Percentiles rank a stretch among this genome's conserved stretches.
Evolutionary conservation across 805 yeast genomes (phyloP).

Genomic region (Lipomyces sp.): DNA sequence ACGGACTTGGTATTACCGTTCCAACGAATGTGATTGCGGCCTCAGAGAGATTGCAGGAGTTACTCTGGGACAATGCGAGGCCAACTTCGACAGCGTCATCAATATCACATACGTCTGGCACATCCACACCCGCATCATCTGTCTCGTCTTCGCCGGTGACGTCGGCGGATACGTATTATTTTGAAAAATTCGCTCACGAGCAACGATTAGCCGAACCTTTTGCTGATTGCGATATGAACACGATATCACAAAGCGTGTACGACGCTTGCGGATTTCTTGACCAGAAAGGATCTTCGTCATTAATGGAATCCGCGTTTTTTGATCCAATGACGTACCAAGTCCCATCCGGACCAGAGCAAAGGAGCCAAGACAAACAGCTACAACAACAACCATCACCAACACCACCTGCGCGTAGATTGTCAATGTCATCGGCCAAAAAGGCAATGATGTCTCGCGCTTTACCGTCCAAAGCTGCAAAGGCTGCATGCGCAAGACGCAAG

Average conservation of each 20-base stretch:
- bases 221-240: neutral
- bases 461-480: neutral
- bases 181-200: neutral
- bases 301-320: neutral
- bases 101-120: constrained; percentile 11
- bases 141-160: constrained; percentile 23
- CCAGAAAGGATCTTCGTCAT: neutral
- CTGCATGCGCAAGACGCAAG: neutral
- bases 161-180: neutral
- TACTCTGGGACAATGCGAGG: constrained; percentile 6
- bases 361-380: neutral
- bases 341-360: neutral
- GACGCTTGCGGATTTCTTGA: neutral
- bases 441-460: constrained; percentile 2
- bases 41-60: constrained; percentile 26
- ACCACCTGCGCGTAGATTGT: neutral
- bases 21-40: constrained; percentile 17
- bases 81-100: constrained; percentile 6
- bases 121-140: constrained; percentile 27
- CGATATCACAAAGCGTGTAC: constrained; percentile 3
- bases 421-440: neutral
- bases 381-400: neutral
- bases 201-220: neutral
- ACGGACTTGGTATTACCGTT: constrained; percentile 28
- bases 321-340: neutral